Evolutionary conservation across 352 stramenopile species (phyloP), one percentile per base, ranked within the genome.

Genomic region (Peronospora belbahrii): DNA sequence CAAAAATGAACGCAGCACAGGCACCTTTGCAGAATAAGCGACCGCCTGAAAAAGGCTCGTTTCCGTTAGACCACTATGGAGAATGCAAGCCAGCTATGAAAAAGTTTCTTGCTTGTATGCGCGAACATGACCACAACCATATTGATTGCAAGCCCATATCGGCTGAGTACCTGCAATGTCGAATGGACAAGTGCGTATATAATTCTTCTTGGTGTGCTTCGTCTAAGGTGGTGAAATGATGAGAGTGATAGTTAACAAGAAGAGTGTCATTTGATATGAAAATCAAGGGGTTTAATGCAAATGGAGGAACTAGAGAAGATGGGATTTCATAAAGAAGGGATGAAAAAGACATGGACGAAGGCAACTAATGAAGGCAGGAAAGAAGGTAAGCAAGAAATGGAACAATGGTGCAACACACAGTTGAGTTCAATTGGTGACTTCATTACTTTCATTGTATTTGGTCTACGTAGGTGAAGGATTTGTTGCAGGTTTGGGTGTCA

Each of bases 141-240:
- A 91, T 95, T 48, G 75, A 91, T 30, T 96, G 85, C 82, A 94
- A 95, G 65, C 67, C 84, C 46, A 61, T 95, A 23, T 92, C 84
- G 38, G 88, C 89, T 58, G 50, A 63, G 7, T 96, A 96, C 25
- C 62, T 95, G 13, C 57, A 90, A 52, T 96, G 85, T 65, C 81
- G 85, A 43, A 96, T 96, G 75, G 74, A 95, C 25, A 91, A 86
- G 82, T 94, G 36, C 47, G 74, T 71, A n/a, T n/a, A n/a, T n/a
- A n/a, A n/a, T 11, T 20, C 6, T 20, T 13, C 9, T 30, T 31
- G 14, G 6, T 42, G 10, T 38, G 6, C 28, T n/a, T n/a, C n/a
- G n/a, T n/a, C n/a, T n/a, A n/a, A n/a, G n/a, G n/a, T n/a, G n/a
- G n/a, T n/a, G n/a, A n/a, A n/a, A n/a, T n/a, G n/a, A n/a, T n/a